These are phyloP conservation scores for Penicillium sp. DNA, from an alignment of 2,329 filamentous ascomycete species.

Conservation along the genomic window DNA sequence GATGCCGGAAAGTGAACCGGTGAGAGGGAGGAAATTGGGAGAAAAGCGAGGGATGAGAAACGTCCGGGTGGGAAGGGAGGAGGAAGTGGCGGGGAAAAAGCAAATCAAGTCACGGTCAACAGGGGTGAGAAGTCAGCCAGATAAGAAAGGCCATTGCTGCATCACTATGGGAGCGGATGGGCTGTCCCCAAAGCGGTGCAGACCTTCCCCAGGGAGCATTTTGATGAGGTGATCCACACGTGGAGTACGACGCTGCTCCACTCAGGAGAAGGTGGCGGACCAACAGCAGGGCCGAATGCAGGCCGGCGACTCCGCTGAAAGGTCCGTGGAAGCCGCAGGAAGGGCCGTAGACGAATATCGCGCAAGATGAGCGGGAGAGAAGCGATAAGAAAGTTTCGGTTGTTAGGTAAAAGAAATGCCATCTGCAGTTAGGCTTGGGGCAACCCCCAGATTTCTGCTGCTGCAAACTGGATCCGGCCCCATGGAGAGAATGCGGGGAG, in stretches of 20 bases:
- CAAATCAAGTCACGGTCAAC: not conserved
- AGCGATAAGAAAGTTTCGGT: constrained; percentile 26
- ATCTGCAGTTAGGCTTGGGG: not conserved
- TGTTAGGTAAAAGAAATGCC: constrained; percentile 30
- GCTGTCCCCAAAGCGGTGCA: constrained; percentile 1
- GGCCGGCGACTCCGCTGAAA: not conserved
- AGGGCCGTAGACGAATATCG: constrained; percentile 1
- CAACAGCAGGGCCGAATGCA: constrained; percentile 20
- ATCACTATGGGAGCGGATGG: constrained; percentile 10
- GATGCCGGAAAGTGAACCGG: constrained; percentile 3
- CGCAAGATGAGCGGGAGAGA: not conserved
- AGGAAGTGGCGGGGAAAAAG: not conserved
- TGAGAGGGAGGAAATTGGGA: not conserved
- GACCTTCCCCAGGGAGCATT: constrained; percentile 1
- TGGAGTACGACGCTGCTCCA: constrained; percentile 30
- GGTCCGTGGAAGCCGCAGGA: not conserved
- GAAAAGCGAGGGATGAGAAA: not conserved
- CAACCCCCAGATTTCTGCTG: not conserved
- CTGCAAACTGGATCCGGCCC: not conserved
- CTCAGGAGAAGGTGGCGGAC: constrained; percentile 10
- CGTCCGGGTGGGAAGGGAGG: not conserved
- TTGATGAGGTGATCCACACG: constrained; percentile 14
- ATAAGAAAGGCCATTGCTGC: constrained; percentile 17
- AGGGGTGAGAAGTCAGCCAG: not conserved
- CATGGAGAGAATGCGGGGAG: constrained; percentile 1